These are phyloP conservation scores for Berberis vulgaris DNA, from an alignment of 164 flowering plant genomes.

Conservation along the genomic window DNA sequence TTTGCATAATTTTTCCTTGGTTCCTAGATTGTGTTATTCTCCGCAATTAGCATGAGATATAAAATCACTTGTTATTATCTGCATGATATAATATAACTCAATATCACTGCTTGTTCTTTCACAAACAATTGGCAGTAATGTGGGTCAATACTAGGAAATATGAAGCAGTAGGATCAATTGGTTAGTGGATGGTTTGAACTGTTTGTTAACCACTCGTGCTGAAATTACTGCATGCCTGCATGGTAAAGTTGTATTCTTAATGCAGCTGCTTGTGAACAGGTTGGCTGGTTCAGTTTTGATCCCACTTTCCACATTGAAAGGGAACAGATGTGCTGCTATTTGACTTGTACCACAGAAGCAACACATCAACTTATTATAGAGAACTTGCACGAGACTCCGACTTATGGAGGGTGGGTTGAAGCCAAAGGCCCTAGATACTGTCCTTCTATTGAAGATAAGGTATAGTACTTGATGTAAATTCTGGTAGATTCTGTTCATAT, in stretches of 20 bases:
- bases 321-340: constrained; percentile 95
- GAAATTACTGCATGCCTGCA: no score
- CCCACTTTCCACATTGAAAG: constrained; percentile 79
- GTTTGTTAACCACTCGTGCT: no score
- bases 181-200: not conserved
- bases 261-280: constrained; percentile 35
- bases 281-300: constrained; percentile 92
- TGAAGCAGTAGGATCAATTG: not conserved
- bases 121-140: not conserved
- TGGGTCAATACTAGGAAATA: not conserved
- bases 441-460: constrained; percentile 99
- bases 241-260: constrained; percentile 3
- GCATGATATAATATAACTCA: not conserved
- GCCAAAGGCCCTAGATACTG: constrained; percentile 98
- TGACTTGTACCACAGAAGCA: constrained; percentile 77
- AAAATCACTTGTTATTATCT: no score
- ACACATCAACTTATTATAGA: constrained; percentile 85
- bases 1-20: not conserved
- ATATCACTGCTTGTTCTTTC: not conserved
- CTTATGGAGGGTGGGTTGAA: constrained; percentile 99
- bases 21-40: no score
- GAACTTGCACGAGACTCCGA: constrained; percentile 96
- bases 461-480: constrained; percentile 11
- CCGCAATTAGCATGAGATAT: no score
- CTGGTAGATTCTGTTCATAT: not conserved